Percentiles rank a stretch among this genome's conserved stretches.
These are phyloP conservation scores for Kwoniella newhampshirensis DNA, from an alignment of 768 basidiomycete species.

Conservation along the genomic window DNA sequence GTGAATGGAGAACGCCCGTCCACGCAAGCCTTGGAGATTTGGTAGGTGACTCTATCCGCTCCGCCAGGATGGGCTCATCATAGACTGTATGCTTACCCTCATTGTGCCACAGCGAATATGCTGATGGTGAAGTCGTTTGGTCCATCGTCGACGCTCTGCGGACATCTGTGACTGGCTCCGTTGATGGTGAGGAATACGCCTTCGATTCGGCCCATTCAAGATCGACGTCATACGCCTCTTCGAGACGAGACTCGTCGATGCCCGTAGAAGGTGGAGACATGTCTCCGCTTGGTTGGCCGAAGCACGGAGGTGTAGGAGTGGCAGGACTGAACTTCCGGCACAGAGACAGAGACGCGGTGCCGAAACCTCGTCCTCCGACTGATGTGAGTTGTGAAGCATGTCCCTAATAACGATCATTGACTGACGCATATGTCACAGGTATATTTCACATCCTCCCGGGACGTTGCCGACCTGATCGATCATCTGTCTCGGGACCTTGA, in stretches of 20 bases:
- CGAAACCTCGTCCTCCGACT: constrained; percentile 30
- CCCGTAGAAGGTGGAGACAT: constrained; percentile 6
- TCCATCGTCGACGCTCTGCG: constrained; percentile 41
- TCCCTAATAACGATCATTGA: not conserved
- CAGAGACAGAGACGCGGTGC: constrained; percentile 23
- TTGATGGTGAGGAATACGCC: constrained; percentile 17
- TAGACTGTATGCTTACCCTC: constrained; percentile 14
- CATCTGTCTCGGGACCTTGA: constrained; percentile 35
- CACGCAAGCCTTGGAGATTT: constrained; percentile 43
- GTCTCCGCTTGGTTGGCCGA: constrained; percentile 14
- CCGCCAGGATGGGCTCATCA: constrained; percentile 1
- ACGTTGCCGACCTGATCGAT: constrained; percentile 48
- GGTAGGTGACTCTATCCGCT: constrained; percentile 20
- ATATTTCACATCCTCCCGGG: constrained; percentile 36
- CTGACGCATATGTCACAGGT: constrained; percentile 28
- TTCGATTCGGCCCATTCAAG: constrained; percentile 26
- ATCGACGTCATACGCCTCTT: constrained; percentile 20
- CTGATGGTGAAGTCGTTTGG: constrained; percentile 46
- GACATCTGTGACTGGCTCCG: constrained; percentile 9
- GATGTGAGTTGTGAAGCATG: constrained; percentile 29
- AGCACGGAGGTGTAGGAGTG: constrained; percentile 10
- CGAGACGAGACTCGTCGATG: constrained; percentile 4
- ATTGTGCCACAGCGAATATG: constrained; percentile 35
- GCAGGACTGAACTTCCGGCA: constrained; percentile 37
- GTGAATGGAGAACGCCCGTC: not conserved